phyloP scores from a whole-genome alignment of 495 filamentous ascomycete genomes.

The Penicillium cinerascens region DNA sequence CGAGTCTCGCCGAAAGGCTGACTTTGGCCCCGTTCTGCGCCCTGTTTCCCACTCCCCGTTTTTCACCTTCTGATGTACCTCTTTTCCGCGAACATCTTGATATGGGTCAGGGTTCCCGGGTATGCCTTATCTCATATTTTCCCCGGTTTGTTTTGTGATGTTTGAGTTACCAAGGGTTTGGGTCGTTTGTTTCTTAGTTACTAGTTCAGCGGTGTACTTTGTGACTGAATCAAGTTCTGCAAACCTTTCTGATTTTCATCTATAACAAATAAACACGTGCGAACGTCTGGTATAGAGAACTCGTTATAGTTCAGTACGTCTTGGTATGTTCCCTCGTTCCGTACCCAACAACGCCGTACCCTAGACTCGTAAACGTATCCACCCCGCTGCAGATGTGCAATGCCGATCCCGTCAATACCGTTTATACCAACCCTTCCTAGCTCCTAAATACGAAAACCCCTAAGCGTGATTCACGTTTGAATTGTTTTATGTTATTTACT shows the following conservation, averaged over 20 bases:
- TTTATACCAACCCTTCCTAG: background rate
- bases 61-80: constrained; percentile 2
- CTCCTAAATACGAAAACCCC: background rate
- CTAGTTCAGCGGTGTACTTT: background rate
- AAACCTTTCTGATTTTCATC: background rate
- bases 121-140: background rate
- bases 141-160: background rate
- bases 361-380: constrained; percentile 1
- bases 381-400: constrained; percentile 1
- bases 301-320: background rate
- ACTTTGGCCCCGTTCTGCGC: background rate
- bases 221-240: background rate
- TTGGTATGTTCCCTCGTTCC: background rate
- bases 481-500: background rate
- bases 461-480: no score
- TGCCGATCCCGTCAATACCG: background rate
- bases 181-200: background rate
- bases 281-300: background rate
- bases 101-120: background rate
- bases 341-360: constrained; percentile 3
- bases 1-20: background rate
- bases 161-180: background rate
- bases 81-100: background rate
- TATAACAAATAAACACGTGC: background rate
- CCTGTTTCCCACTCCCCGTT: background rate